Base-by-base conservation (phyloP, 163 green algal genomes). In the Dunaliella salina region DNA sequence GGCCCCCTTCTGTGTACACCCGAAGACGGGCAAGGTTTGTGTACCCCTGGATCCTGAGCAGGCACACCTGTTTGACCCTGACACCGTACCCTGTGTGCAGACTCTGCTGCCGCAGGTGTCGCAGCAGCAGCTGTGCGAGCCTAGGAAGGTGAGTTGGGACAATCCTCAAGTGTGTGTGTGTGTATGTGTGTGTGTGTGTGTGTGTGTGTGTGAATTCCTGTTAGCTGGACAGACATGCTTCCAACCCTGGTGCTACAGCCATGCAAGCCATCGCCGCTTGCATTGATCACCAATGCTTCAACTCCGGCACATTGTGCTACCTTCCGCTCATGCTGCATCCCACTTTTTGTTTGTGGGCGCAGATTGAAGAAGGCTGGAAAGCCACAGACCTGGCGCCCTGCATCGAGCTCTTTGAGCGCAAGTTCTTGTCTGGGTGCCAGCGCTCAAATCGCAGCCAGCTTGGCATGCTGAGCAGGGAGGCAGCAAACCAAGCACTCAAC, bases 1-100 rank as follows among this genome's bases (percentile, higher is more conserved):
- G 91, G 95, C 94, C 17, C 97, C 97, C 22, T 99, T 99, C 90
- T 99, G 97, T 86, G 94, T 99, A 63, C 97, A 99, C 90, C 97
- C 97, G 33, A 99, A 99, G 92, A 99, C 97, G 18, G 96, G 95
- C 85, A 96, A 96, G 91, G 94, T 98, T 46, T 97, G 94, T 84
- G 92, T 98, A 79, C 95, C 95, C 30, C 93, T 97, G 29, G 91
- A 95, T 46, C 86, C 81, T 85, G 90, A 91, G 15, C 86, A 81
- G 0, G 93, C 91, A 12, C 91, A 89, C 84, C 87, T 92, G 29
- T 98, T 98, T 88, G 89, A 97, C 90, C 94, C 95, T 8, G 92
- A 97, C 24, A 87, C 71, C 0, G 96, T 97, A 59, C 92, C 93
- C 63, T 98, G 94, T 4, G 93, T 98, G 15, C 88, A 87, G 20